Percentiles rank a stretch among this genome's conserved stretches.
Conservation (phyloP, 352 stramenopile genomes). For the Phytopythium chamaehyphon region DNA sequence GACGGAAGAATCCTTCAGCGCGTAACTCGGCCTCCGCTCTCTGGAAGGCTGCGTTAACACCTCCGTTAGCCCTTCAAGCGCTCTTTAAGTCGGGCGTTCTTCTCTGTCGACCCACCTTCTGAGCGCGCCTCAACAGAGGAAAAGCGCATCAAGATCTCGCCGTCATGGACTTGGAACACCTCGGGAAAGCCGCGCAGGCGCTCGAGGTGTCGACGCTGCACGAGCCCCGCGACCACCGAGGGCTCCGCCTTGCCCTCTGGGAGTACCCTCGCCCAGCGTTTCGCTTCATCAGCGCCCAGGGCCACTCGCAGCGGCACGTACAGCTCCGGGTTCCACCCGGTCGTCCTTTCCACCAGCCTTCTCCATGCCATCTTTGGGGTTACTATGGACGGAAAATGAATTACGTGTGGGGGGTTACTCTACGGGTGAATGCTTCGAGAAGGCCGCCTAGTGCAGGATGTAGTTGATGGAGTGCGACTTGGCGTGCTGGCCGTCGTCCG, state of each 20-base stretch:
- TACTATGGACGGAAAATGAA: too few species aligned
- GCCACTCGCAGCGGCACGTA: constrained; percentile 53
- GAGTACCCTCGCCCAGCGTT: constrained; percentile 8
- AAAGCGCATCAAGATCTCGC: constrained; percentile 27
- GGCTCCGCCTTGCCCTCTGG: constrained; percentile 1
- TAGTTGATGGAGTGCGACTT: constrained; percentile 86
- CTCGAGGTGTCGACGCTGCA: constrained; percentile 30
- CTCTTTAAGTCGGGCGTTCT: too few species aligned
- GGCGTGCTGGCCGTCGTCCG: constrained; percentile 46
- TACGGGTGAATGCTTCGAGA: neutral
- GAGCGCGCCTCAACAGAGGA: constrained; percentile 29
- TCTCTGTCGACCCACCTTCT: constrained; percentile 9
- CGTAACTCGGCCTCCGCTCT: constrained; percentile 36
- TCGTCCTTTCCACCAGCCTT: constrained; percentile 32
- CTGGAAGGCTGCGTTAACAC: constrained; percentile 48
- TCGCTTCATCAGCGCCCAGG: constrained; percentile 28
- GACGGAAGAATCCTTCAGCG: constrained; percentile 36
- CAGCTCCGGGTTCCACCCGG: constrained; percentile 33
- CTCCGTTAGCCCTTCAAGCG: too few species aligned
- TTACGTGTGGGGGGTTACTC: neutral
- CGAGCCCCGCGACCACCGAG: constrained; percentile 30
- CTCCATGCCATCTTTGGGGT: constrained; percentile 18
- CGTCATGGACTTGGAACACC: constrained; percentile 25
- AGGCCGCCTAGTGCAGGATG: constrained; percentile 51
- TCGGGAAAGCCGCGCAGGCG: constrained; percentile 25